Percentiles rank a stretch among this genome's conserved stretches.
Conservation (phyloP, 257 asterid species). For the Penstemon barbatus region DNA sequence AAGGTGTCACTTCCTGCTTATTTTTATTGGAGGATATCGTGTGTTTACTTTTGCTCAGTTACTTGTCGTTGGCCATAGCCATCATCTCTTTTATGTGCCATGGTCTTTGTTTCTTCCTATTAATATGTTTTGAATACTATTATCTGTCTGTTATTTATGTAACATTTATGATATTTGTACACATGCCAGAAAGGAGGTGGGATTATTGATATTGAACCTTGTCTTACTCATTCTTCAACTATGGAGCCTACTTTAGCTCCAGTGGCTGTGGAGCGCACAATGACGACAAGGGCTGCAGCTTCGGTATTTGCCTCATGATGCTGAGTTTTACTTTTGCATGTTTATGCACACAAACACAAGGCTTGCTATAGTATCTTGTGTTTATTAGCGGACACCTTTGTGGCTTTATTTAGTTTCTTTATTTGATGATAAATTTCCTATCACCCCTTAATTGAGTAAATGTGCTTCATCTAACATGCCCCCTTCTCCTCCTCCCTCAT, state of each 20-base stretch:
- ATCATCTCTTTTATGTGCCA: conserved; percentile 7
- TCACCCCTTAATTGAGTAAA: conserved; percentile 17
- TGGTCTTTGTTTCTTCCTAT: conserved; percentile 24
- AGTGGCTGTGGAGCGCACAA: conserved; percentile 92
- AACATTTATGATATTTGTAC: conserved; percentile 16
- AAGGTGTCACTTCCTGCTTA: neutral
- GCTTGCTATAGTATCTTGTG: conserved; percentile 1
- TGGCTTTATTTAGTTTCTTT: neutral
- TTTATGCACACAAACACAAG: neutral
- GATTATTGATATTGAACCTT: conserved; percentile 80
- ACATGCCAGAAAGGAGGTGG: conserved; percentile 85
- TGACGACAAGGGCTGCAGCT: conserved; percentile 99
- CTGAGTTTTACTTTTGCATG: conserved; percentile 4
- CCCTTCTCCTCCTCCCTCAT: neutral
- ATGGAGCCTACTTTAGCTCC: conserved; percentile 99
- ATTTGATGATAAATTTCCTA: conserved; percentile 22
- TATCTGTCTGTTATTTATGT: conserved; percentile 18
- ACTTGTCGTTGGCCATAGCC: conserved; percentile 6
- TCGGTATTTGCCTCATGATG: conserved; percentile 55
- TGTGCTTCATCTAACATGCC: conserved; percentile 24
- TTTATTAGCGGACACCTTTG: neutral
- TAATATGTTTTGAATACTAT: conserved; percentile 9
- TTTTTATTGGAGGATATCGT: neutral
- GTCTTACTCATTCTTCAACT: conserved; percentile 89
- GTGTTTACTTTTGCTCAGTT: conserved; percentile 20